phyloP scores from a whole-genome alignment of 192 early-diverging fungal species.

The Phlyctochytrium arcticum region DNA sequence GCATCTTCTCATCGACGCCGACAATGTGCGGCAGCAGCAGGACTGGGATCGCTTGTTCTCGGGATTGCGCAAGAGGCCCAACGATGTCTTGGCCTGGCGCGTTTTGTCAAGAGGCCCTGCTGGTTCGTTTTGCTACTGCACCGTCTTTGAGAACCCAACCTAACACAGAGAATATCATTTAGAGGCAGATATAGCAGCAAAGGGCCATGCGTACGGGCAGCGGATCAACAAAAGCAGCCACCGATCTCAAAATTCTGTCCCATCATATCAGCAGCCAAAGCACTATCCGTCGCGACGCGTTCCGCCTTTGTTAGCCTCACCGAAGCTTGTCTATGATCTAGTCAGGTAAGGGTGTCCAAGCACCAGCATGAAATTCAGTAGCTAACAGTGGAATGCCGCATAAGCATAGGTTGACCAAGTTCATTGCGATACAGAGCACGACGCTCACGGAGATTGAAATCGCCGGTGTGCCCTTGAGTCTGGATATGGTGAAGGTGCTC shows the following conservation, averaged over 20 bases:
- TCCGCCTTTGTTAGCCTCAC: neutral
- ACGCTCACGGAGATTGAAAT: conserved; percentile 29
- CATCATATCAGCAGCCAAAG: no score
- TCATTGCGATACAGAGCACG: conserved; percentile 16
- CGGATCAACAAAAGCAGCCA: no score
- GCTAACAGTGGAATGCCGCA: neutral
- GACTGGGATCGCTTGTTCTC: conserved; percentile 32
- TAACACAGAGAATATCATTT: neutral
- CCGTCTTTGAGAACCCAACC: neutral
- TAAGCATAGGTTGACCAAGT: conserved; percentile 30
- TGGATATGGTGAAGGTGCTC: conserved; percentile 11
- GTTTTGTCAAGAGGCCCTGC: conserved; percentile 17
- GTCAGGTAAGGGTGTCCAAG: conserved; percentile 11
- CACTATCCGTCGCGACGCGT: conserved; percentile 1
- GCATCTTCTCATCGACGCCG: conserved; percentile 31
- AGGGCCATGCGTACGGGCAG: neutral
- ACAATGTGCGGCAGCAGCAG: conserved; percentile 26
- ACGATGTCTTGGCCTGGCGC: conserved; percentile 8
- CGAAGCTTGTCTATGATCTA: conserved; percentile 1
- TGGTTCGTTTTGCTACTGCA: neutral
- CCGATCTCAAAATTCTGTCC: no score
- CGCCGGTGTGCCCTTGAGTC: conserved; percentile 24
- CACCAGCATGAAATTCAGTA: neutral
- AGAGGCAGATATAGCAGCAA: neutral
- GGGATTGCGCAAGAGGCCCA: conserved; percentile 29